Evolutionary conservation across 2,329 filamentous ascomycete species (phyloP), one percentile per base, ranked within the genome.

Genomic region (Ophiocordyceps camponoti-leonardi): DNA sequence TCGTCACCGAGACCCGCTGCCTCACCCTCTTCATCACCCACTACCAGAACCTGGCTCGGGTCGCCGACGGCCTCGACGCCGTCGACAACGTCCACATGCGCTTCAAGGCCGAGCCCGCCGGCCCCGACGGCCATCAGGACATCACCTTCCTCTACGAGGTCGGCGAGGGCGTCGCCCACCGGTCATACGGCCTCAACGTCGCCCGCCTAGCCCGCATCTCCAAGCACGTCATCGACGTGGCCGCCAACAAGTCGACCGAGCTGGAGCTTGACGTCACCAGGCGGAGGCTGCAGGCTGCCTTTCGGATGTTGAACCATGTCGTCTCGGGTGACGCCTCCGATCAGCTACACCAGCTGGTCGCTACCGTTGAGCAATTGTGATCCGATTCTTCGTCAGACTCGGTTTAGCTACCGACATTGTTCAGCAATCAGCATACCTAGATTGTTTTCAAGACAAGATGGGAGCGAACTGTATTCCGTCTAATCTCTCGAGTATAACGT

Each of bases 21-120:
- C 70, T 95, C 42, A 94, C 86, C 6, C 71, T 98, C 40, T 98
- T 98, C 68, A 94, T 98, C 61, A 98, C 92, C 4, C 92, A 98
- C 65, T 98, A 98, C 61, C 92, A 98, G 65, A 81, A 81, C 51
- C 74, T 98, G 1, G 77, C 79, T 11, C 67, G 68, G 42, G 72
- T 94, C 50, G 81, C 80, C 11, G 73, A 79, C 23, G 78, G 77
- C 1, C 83, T 93, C 48, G 61, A 69, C 7, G 70, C 72, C 3
- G 81, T 95, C 53, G 78, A 73, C 53, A 96, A 96, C 60, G 85
- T 95, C 42, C 92, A 98, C 60, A 96, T 98, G 90, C 77, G 77
- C 44, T 98, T 98, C 62, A 78, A 74, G 4, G 58, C 56, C 2
- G 62, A 62, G 11, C 58, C 52, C 6, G 59, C 53, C 6, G 60